phyloP scores from a whole-genome alignment of 2,329 filamentous ascomycete genomes.

The Claviceps fusiformis region DNA sequence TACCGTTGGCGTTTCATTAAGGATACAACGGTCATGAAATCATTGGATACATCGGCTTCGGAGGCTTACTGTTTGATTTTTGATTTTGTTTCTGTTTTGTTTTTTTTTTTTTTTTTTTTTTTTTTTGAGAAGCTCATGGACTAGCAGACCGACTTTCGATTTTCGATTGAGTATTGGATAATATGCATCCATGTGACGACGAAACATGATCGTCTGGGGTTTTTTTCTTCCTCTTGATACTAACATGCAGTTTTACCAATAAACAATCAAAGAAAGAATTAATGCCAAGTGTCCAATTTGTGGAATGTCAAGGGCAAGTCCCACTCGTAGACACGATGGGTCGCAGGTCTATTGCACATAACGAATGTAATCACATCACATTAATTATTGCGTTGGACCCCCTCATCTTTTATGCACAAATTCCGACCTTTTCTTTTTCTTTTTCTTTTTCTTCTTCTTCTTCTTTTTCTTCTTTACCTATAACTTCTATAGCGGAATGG shows the following conservation, averaged over 20 bases:
- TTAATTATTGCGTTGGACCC: too few relatives aligned
- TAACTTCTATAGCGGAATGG: too few relatives aligned
- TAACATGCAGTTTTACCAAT: not conserved
- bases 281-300: not conserved
- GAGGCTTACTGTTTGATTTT: not conserved
- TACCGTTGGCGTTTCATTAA: slow-evolving; percentile 1
- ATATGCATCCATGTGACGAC: too few relatives aligned
- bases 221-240: not conserved
- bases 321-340: not conserved
- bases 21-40: slow-evolving; percentile 3
- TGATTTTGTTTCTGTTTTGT: not conserved
- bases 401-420: too few relatives aligned
- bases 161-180: not conserved
- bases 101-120: not conserved
- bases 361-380: too few relatives aligned
- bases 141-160: not conserved
- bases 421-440: too few relatives aligned
- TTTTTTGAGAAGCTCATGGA: not conserved
- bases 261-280: not conserved
- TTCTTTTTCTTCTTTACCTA: too few relatives aligned
- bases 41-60: not conserved
- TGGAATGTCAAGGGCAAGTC: not conserved
- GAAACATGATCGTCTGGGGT: too few relatives aligned
- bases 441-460: too few relatives aligned
- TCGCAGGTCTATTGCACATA: too few relatives aligned